Evolutionary conservation across 768 basidiomycete genomes (phyloP), one percentile per base, ranked within the genome.

Genomic region (Dioszegia aurantiaca): DNA sequence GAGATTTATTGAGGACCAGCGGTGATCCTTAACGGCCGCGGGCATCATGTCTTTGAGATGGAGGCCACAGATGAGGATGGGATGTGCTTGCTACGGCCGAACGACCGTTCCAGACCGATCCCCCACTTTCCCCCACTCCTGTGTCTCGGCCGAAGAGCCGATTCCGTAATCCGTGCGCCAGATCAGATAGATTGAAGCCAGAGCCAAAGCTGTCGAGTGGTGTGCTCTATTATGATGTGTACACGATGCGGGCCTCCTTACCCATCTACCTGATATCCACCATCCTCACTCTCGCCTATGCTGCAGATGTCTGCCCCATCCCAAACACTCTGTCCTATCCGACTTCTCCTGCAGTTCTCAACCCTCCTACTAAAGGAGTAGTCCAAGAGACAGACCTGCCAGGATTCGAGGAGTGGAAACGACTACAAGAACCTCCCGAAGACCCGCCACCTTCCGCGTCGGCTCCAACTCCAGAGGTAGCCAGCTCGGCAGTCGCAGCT

Each of bases 381-480:
- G 26, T 40, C 23, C 39, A 27, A n/a, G 41, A 54, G 14, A 6
- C 53, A n/a, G 59, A 45, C 33, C 17, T 54, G 17, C 14, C 60
- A 36, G 62, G 65, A 26, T 72, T 72, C 44, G 70, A 72, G 42
- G 70, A 72, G n/a, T 72, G 70, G 70, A 72, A 69, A 54, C 60
- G 45, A 60, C 63, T 60, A 3, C 64, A 65, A 45, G 36, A 60
- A 37, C 54, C 60, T 30, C 65, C 66, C 56, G 66, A 72, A 48
- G 69, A 70, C 48, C 39, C 51, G 8, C 12, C n/a, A 23, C 44
- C 27, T 24, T 40, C 40, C 11, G 17, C 27, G 40, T n/a, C 26
- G 33, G 21, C 27, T 59, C 26, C 44, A 47, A 28, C 37, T 53
- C 40, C 61, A 60, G 23, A 44, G n/a, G 9, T 30, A 39, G 26